These are phyloP conservation scores for Tilletiaria anomala DNA, from an alignment of 1,284 basidiomycete genomes.

Conservation along the genomic window DNA sequence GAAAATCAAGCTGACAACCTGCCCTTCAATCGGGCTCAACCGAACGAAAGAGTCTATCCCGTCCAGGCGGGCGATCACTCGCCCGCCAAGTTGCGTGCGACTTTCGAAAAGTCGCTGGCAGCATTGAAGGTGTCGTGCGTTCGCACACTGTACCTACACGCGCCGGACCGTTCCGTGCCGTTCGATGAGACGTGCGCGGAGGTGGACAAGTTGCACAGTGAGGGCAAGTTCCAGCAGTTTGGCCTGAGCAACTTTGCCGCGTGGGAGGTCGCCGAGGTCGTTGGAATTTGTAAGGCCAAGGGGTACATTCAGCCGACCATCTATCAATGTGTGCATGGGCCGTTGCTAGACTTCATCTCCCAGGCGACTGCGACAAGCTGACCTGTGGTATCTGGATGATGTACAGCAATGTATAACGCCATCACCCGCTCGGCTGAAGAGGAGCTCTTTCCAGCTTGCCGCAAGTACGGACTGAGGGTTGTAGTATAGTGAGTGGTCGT, in stretches of 20 bases:
- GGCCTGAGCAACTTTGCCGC: conserved; percentile 48
- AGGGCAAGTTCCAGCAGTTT: conserved; percentile 45
- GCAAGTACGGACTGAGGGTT: conserved; percentile 52
- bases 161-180: conserved; percentile 46
- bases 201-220: conserved; percentile 46
- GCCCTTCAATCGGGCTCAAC: conserved; percentile 40
- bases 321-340: conserved; percentile 54
- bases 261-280: conserved; percentile 54
- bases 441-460: conserved; percentile 17
- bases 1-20: too few species aligned
- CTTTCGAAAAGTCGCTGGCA: conserved; percentile 28
- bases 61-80: conserved; percentile 17
- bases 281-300: conserved; percentile 48
- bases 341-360: too few species aligned
- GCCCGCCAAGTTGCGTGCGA: conserved; percentile 40
- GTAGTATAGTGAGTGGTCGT: too few species aligned
- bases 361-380: too few species aligned
- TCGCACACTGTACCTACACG: conserved; percentile 50
- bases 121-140: conserved; percentile 40
- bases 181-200: conserved; percentile 46
- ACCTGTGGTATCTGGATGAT: too few species aligned
- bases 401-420: too few species aligned
- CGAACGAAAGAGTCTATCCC: conserved; percentile 6
- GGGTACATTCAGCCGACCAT: conserved; percentile 52
- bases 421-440: conserved; percentile 15